A percentile compares a stretch with the other conserved stretches of the same genome.
Conservation (phyloP, 2,329 filamentous ascomycete genomes). For the Periconia digitata region DNA sequence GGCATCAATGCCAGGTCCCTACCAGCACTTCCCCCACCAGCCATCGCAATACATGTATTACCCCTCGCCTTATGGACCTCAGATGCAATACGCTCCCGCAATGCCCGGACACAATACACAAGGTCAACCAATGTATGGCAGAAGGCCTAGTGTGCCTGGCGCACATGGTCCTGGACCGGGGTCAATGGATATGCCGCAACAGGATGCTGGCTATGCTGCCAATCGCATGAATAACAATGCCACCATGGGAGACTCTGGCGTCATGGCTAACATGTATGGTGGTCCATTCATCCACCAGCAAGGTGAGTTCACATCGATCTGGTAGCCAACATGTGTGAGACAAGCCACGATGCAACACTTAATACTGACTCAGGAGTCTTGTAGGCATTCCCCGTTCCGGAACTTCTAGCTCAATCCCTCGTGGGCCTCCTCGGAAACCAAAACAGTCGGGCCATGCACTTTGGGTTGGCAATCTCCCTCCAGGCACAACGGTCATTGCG, state of each 20-base stretch:
- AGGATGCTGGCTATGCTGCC: slow-evolving; percentile 17
- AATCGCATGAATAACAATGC: slow-evolving; percentile 15
- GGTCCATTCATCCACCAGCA: slow-evolving; percentile 16
- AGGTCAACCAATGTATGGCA: slow-evolving; percentile 29
- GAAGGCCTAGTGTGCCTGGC: slow-evolving; percentile 28
- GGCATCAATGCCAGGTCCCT: slow-evolving; percentile 26
- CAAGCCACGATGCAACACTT: neutral
- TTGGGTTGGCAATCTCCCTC: slow-evolving; percentile 93
- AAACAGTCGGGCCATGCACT: slow-evolving; percentile 80
- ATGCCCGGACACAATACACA: slow-evolving; percentile 28
- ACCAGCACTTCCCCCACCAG: slow-evolving; percentile 31
- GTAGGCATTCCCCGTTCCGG: slow-evolving; percentile 24
- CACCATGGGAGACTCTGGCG: slow-evolving; percentile 17
- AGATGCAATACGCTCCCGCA: slow-evolving; percentile 27
- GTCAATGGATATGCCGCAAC: slow-evolving; percentile 24
- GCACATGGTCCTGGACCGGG: slow-evolving; percentile 18
- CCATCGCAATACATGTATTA: slow-evolving; percentile 40
- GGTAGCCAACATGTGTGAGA: neutral
- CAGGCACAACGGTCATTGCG: slow-evolving; percentile 76
- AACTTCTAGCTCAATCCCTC: slow-evolving; percentile 46
- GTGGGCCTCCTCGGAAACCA: slow-evolving; percentile 67
- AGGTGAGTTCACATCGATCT: slow-evolving; percentile 28
- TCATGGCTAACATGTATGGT: slow-evolving; percentile 18
- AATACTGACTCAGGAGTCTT: neutral
- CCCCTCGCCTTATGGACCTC: slow-evolving; percentile 33